These are phyloP conservation scores for Geum urbanum DNA, from an alignment of 306 rosid species.

Conservation along the genomic window DNA sequence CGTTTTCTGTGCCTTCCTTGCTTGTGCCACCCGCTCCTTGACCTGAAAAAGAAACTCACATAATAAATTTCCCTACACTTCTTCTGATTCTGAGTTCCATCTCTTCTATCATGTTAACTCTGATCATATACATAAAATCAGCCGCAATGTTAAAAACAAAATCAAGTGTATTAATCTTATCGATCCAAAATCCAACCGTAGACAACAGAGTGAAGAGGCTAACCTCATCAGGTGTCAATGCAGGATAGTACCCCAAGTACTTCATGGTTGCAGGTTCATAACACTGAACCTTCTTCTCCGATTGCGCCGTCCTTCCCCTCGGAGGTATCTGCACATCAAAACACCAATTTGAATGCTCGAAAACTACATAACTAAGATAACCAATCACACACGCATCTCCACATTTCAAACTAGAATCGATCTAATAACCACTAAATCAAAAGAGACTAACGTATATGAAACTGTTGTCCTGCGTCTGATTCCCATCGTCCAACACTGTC, in stretches of 20 bases:
- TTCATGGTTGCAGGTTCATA: constrained; percentile 97
- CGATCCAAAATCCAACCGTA: constrained; percentile 10
- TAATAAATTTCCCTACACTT: constrained; percentile 16
- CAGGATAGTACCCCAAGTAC: constrained; percentile 75
- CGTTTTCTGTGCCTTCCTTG: constrained; percentile 75
- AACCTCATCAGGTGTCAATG: constrained; percentile 70
- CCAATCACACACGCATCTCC: background rate
- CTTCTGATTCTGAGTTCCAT: constrained; percentile 2
- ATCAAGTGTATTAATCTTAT: background rate
- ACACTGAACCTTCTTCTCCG: constrained; percentile 69
- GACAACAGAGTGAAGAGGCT: constrained; percentile 22
- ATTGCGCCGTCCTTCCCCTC: constrained; percentile 68
- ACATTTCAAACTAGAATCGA: background rate
- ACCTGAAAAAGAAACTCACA: constrained; percentile 48
- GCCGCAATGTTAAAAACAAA: background rate
- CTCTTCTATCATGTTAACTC: background rate
- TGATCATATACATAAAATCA: background rate
- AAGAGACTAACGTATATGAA: constrained; percentile 68
- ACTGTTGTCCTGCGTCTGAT: constrained; percentile 68
- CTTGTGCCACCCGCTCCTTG: constrained; percentile 69
- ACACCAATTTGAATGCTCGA: background rate
- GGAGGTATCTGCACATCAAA: constrained; percentile 69
- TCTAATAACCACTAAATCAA: background rate
- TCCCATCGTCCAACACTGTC: constrained; percentile 82
- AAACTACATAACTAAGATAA: background rate